Base-by-base conservation (phyloP, 768 basidiomycete species). In the Psilocybe tampanensis region DNA sequence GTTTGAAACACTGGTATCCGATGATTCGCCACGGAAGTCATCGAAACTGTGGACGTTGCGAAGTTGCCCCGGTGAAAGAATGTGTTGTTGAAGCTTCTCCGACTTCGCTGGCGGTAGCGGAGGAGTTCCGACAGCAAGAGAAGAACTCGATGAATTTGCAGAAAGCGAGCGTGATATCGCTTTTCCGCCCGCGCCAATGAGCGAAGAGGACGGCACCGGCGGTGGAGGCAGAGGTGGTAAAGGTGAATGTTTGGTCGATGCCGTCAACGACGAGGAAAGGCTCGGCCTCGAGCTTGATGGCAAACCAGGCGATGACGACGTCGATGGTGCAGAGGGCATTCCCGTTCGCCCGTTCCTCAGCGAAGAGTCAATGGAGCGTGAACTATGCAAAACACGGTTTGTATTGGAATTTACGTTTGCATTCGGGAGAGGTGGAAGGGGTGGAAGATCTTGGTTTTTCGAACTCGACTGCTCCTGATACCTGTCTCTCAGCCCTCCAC, bases 361-460 rank as follows among this genome's bases (percentile, higher is more conserved):
- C 33, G 52, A 49, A 0, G 58, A 54, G 17, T 59, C 58, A 18
- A 34, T 55, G 15, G 60, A 57, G 3, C 56, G 15, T 17, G 57
- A 58, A 18, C 18, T 23, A 17, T 54, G 50, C 6, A 57, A 41
- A 13, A 22, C 22, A 6, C 50, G 50, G 1, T 24, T 52, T 2
- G 15, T 6, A 17, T n/a, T n/a, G n/a, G n/a, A n/a, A n/a, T 2
- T 13, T 22, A 24, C 3, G 18, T 17, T 19, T 8, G 5, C 8
- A 23, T n/a, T 24, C 2, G 86, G 86, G 2, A 89, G 72, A 8
- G 81, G 76, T 26, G 87, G 87, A 0, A 88, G 83, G 17, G 87
- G 87, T 0, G 85, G 86, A 11, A 29, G 42, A 18, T 6, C n/a
- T n/a, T n/a, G n/a, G n/a, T n/a, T 17, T 3, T 32, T 12, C 19